phyloP scores from a whole-genome alignment of 495 filamentous ascomycete species.

The Penicillium angulare region DNA sequence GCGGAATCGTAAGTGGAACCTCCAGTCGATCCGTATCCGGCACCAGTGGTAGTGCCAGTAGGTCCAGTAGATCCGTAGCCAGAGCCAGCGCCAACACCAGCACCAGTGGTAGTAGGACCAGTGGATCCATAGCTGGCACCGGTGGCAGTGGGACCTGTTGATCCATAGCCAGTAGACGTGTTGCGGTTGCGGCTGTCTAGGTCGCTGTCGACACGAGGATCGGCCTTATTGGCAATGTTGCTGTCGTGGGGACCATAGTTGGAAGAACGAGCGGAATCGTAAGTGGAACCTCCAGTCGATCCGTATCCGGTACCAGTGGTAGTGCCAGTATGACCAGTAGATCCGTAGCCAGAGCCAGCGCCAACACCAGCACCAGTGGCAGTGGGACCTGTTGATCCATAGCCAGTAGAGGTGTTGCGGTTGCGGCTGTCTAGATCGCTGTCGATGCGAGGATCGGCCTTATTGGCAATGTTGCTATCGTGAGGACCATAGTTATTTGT shows the following conservation, averaged over 20 bases:
- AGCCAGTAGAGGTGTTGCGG: conserved; percentile 8
- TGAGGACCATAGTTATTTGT: conserved; percentile 20
- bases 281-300: neutral
- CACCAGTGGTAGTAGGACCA: no score
- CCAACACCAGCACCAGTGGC: no score
- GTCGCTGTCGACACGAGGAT: conserved; percentile 22
- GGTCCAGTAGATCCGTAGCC: no score
- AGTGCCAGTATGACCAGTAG: no score
- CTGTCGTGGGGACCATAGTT: conserved; percentile 20
- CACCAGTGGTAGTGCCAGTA: no score
- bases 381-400: no score
- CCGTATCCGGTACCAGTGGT: no score
- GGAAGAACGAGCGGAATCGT: no score
- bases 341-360: no score
- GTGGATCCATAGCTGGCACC: conserved; percentile 8
- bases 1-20: neutral
- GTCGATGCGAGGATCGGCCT: conserved; percentile 20
- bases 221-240: conserved; percentile 20
- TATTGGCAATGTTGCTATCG: conserved; percentile 20
- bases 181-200: conserved; percentile 1
- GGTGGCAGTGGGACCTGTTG: conserved; percentile 1
- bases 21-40: no score
- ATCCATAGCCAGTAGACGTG: conserved; percentile 11
- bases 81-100: no score
- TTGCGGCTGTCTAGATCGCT: conserved; percentile 9